These are phyloP conservation scores for Venturia aucupariae DNA, from an alignment of 2,329 filamentous ascomycete species.

Conservation along the genomic window DNA sequence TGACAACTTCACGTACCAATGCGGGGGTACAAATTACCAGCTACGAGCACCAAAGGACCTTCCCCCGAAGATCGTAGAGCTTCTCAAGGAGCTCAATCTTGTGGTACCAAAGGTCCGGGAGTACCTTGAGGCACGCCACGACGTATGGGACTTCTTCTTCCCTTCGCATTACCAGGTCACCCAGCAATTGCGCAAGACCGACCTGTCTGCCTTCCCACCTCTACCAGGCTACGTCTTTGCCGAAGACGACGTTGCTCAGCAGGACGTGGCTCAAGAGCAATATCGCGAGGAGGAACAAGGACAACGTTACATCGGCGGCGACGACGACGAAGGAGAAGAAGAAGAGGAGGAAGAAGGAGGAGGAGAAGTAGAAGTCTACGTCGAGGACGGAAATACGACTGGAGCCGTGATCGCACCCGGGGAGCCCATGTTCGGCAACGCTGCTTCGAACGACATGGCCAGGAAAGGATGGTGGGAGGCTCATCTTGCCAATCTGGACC, in stretches of 20 bases:
- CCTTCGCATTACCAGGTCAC: background rate
- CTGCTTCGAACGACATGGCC: background rate
- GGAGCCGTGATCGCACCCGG: background rate
- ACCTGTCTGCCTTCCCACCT: background rate
- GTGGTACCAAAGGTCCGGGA: background rate
- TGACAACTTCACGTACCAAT: background rate
- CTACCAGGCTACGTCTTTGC: background rate
- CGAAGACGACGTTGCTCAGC: background rate
- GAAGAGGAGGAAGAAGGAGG: too few relatives aligned
- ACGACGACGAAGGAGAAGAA: too few relatives aligned
- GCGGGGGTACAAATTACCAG: background rate
- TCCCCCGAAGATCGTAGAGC: background rate
- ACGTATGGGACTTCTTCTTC: background rate
- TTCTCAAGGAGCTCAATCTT: background rate
- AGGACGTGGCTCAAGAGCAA: background rate
- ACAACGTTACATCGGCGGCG: background rate
- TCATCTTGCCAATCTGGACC: background rate
- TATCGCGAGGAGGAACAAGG: background rate
- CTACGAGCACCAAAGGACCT: background rate
- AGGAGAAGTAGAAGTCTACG: too few relatives aligned
- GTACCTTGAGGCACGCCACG: background rate
- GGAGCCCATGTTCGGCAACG: background rate
- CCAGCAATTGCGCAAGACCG: background rate
- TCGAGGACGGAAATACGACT: background rate
- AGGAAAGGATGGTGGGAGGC: background rate